phyloP scores from a whole-genome alignment of 1,139 yeast genomes.

The Nakaseomyces sp. region DNA sequence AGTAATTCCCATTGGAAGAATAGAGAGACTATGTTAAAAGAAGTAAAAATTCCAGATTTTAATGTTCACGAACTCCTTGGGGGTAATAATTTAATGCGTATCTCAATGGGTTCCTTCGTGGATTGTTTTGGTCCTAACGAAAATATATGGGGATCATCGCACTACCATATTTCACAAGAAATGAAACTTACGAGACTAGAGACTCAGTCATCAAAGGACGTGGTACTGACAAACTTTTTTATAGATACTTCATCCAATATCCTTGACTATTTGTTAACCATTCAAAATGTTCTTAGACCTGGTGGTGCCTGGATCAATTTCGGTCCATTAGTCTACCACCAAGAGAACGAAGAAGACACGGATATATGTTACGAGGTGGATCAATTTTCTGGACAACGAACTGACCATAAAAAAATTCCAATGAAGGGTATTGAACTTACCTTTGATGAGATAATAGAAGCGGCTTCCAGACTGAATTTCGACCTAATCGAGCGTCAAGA shows the following conservation, averaged over 20 bases:
- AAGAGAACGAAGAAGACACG: conserved; percentile 44
- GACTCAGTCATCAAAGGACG: conserved; percentile 40
- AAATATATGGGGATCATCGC: conserved; percentile 33
- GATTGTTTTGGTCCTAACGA: conserved; percentile 59
- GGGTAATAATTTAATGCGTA: conserved; percentile 53
- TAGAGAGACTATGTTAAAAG: conserved; percentile 41
- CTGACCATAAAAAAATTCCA: conserved; percentile 9
- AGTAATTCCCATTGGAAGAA: conserved; percentile 41
- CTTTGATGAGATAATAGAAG: conserved; percentile 12
- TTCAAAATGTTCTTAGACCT: conserved; percentile 42
- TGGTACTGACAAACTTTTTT: conserved; percentile 64
- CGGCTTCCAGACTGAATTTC: conserved; percentile 11
- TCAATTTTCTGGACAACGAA: conserved; percentile 9
- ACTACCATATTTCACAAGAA: conserved; percentile 35
- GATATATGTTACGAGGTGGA: conserved; percentile 13
- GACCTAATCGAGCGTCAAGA: conserved; percentile 9
- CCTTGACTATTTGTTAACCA: conserved; percentile 56
- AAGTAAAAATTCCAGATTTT: conserved; percentile 46
- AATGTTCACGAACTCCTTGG: conserved; percentile 39
- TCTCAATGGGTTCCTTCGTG: conserved; percentile 72
- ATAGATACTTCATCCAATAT: conserved; percentile 72
- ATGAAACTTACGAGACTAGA: conserved; percentile 33
- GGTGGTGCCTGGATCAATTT: conserved; percentile 73
- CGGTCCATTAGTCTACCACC: conserved; percentile 86
- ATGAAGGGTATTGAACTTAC: conserved; percentile 15